Evolutionary conservation across 2,329 filamentous ascomycete genomes (phyloP).

Genomic region (Colletotrichum melonis): DNA sequence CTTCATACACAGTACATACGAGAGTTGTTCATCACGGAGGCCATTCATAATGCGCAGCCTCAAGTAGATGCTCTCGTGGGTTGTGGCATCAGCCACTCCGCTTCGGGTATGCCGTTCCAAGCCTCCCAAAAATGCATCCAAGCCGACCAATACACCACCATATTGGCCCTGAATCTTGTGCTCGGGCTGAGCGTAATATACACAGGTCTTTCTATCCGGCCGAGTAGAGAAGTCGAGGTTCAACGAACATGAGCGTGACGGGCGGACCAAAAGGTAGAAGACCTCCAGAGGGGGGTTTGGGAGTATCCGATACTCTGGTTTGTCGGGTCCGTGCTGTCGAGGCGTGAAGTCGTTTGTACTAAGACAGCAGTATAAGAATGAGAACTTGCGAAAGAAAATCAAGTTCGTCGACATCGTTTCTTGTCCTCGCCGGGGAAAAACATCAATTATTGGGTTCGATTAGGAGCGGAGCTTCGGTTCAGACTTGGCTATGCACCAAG

Average conservation of each 20-base stretch:
- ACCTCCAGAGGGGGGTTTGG: not conserved
- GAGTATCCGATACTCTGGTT: not conserved
- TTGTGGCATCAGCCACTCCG: slow-evolving; percentile 19
- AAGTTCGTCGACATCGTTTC: slow-evolving; percentile 30
- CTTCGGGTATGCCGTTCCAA: slow-evolving; percentile 28
- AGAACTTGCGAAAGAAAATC: slow-evolving; percentile 27
- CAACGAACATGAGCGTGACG: slow-evolving; percentile 28
- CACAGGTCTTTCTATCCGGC: slow-evolving; percentile 24
- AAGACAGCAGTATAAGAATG: slow-evolving; percentile 36
- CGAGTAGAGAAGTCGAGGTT: slow-evolving; percentile 25
- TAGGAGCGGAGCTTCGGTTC: slow-evolving; percentile 40
- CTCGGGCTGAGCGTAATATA: slow-evolving; percentile 37
- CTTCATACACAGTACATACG: slow-evolving; percentile 38
- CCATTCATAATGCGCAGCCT: slow-evolving; percentile 23
- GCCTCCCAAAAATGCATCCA: slow-evolving; percentile 34
- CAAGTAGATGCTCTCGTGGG: slow-evolving; percentile 19
- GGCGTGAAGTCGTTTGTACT: slow-evolving; percentile 35
- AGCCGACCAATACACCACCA: slow-evolving; percentile 30
- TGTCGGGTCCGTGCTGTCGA: slow-evolving; percentile 26
- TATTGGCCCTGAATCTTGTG: slow-evolving; percentile 18
- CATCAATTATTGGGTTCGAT: slow-evolving; percentile 36
- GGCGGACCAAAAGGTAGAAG: slow-evolving; percentile 7
- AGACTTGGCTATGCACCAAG: slow-evolving; percentile 20
- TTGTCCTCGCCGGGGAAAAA: slow-evolving; percentile 27
- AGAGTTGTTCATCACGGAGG: slow-evolving; percentile 27